Evolutionary conservation across 495 filamentous ascomycete genomes (phyloP), one percentile per base, ranked within the genome.

Genomic region (Penicillium argentinense): DNA sequence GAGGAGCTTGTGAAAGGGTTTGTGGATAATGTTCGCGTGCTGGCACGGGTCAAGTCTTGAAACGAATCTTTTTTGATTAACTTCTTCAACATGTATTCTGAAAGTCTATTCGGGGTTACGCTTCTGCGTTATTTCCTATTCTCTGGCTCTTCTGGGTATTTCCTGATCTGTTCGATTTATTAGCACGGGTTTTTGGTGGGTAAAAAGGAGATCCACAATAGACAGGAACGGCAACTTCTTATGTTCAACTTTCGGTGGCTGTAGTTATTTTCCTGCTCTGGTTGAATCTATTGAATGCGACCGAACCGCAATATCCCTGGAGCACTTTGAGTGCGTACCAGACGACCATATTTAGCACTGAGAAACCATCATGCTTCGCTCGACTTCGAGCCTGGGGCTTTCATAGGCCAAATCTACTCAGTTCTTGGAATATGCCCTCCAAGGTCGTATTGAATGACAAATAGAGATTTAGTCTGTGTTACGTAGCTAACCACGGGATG

Each of bases 1-100:
- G 74, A 83, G 30, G 78, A 86, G 6, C 57, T 96, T 9, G 78
- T 96, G 5, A 85, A 86, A 47, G 90, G 89, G 0, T 84, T 96
- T 44, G 69, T 96, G 56, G 86, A 95, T 64, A 95, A 97, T 62
- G 80, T 95, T 22, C 73, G 86, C 26, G 62, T 88, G 1, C 61
- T 92, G 47, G 81, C 82, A n/a, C 68, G 81, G 42, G 71, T 75
- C 13, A 71, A 71, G 16, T 55, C 65, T 29, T 70, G 51, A 66
- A 25, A 36, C 33, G 29, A 53, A 18, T 38, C 27, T 47, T 51
- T 32, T 17, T 29, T 44, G 14, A 4, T 47, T 38, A 30, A 51
- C 27, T 57, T 54, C 36, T 58, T 42, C 53, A 60, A 39, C 40
- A 60, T 57, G 36, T 57, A 60, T 54, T 34, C 26, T 59, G n/a